Conservation (phyloP, 75 land plant species). For the Isoetes taiwanensis region DNA sequence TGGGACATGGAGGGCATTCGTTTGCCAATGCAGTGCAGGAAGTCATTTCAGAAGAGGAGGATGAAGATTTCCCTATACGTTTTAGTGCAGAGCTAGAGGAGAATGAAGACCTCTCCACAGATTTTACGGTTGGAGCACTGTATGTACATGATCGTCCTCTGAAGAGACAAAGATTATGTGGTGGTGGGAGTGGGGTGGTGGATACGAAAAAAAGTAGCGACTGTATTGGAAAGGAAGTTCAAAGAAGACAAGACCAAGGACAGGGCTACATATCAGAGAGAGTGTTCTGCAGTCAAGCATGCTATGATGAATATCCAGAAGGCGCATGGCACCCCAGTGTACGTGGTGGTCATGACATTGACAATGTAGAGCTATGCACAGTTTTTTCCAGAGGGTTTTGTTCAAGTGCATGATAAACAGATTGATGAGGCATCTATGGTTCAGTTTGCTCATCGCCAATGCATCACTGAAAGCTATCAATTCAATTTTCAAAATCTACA, state of each 20-base stretch:
- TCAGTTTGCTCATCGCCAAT: not conserved
- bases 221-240: constrained; percentile 5
- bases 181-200: too few relatives aligned
- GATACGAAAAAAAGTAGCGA: too few relatives aligned
- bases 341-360: constrained; percentile 4
- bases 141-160: too few relatives aligned
- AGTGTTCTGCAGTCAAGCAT: not conserved
- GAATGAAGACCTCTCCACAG: too few relatives aligned
- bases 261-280: not conserved
- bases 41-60: too few relatives aligned
- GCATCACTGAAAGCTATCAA: not conserved
- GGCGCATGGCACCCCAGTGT: not conserved
- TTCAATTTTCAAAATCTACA: not conserved
- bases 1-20: too few relatives aligned
- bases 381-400: not conserved
- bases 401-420: not conserved
- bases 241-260: not conserved
- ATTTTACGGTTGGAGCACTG: too few relatives aligned
- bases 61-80: too few relatives aligned
- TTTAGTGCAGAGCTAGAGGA: too few relatives aligned
- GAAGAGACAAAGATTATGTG: too few relatives aligned
- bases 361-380: not conserved
- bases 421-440: not conserved
- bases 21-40: too few relatives aligned
- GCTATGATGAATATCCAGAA: constrained; percentile 4